Conservation (phyloP, 2,329 filamentous ascomycete genomes). For the Botrytis byssoidea region DNA sequence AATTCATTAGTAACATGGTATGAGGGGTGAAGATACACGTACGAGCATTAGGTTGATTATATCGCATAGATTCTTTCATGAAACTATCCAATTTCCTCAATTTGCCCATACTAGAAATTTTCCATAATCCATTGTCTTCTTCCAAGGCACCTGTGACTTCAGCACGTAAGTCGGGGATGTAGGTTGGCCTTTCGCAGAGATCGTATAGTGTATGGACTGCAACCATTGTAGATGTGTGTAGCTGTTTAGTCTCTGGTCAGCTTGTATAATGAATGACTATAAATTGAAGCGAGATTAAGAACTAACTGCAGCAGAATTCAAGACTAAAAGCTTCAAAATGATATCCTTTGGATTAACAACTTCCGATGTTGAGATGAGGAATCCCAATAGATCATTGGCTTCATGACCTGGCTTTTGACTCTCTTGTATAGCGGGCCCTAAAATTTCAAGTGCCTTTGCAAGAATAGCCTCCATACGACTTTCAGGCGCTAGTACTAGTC, state of each 20-base stretch:
- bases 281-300: not conserved
- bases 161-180: slow-evolving; percentile 35
- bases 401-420: not conserved
- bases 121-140: slow-evolving; percentile 28
- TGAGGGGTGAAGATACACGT: not conserved
- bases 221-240: slow-evolving; percentile 44
- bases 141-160: slow-evolving; percentile 33
- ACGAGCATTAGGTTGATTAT: slow-evolving; percentile 11
- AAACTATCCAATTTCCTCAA: slow-evolving; percentile 15
- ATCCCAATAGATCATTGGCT: slow-evolving; percentile 10
- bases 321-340: slow-evolving; percentile 9
- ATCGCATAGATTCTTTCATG: slow-evolving; percentile 17
- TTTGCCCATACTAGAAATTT: not conserved
- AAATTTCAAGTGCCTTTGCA: not conserved
- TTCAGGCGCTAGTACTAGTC: not conserved
- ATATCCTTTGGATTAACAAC: not conserved
- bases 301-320: slow-evolving; percentile 2
- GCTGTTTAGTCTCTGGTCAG: not conserved
- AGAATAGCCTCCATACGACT: slow-evolving; percentile 16
- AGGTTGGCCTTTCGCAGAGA: slow-evolving; percentile 49
- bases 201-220: slow-evolving; percentile 52
- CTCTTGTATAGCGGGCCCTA: slow-evolving; percentile 9
- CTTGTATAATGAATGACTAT: not conserved
- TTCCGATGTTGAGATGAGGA: not conserved
- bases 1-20: not conserved